Evolutionary conservation across 2,329 filamentous ascomycete genomes (phyloP).

Genomic region (Rosellinia necatrix): DNA sequence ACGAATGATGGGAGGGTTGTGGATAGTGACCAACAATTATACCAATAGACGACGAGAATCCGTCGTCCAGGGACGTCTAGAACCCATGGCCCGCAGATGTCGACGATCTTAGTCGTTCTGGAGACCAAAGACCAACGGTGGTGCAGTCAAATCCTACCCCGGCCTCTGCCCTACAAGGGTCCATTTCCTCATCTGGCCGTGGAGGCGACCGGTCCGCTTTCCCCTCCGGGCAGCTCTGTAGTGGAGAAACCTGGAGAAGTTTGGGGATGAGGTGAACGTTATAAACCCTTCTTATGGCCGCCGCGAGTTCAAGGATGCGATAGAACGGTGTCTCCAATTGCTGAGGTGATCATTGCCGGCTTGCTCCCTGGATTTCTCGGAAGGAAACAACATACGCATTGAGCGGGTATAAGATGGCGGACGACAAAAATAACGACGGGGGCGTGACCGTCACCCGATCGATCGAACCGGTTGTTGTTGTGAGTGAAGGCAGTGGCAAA

Average conservation of each 20-base stretch:
- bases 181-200: slow-evolving; percentile 15
- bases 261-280: slow-evolving; percentile 8
- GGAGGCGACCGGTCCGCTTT: slow-evolving; percentile 26
- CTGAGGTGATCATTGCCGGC: background rate
- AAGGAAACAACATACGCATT: background rate
- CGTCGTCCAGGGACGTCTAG: slow-evolving; percentile 4
- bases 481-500: slow-evolving; percentile 37
- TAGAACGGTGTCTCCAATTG: background rate
- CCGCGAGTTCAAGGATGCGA: slow-evolving; percentile 6
- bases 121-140: background rate
- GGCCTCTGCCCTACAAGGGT: no score
- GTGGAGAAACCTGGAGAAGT: slow-evolving; percentile 19
- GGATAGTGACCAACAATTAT: background rate
- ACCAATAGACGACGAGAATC: background rate
- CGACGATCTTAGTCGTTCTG: background rate
- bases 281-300: slow-evolving; percentile 18
- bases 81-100: slow-evolving; percentile 5
- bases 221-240: slow-evolving; percentile 16
- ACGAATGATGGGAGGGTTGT: background rate
- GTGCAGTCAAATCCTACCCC: background rate
- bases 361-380: background rate
- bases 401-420: slow-evolving; percentile 13
- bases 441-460: slow-evolving; percentile 23
- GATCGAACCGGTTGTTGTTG: slow-evolving; percentile 30
- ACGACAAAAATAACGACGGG: slow-evolving; percentile 12